phyloP scores from a whole-genome alignment of 139 green algal genomes.

The Ettlia oleoabundans region DNA sequence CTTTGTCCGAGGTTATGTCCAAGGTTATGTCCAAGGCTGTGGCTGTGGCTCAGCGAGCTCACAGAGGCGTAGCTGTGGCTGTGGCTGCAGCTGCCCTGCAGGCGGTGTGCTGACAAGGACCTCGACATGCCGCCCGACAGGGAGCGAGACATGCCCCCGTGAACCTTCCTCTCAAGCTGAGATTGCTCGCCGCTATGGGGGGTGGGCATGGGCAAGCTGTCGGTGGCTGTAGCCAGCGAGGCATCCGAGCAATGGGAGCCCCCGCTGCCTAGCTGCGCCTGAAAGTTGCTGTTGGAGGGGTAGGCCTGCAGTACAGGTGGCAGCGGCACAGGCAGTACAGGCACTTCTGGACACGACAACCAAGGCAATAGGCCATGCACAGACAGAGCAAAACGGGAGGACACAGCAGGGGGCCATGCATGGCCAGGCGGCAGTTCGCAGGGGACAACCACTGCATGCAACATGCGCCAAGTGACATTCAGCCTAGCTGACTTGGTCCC shows the following conservation, averaged over 20 bases:
- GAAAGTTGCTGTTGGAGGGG: constrained; percentile 15
- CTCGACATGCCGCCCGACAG: constrained; percentile 26
- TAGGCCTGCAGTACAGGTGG: constrained; percentile 18
- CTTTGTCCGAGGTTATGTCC: background rate
- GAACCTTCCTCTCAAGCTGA: constrained; percentile 27
- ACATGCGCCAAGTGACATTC: background rate
- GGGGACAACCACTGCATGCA: background rate
- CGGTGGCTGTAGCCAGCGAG: background rate
- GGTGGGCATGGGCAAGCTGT: no score
- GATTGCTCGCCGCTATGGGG: constrained; percentile 13
- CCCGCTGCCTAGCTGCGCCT: background rate
- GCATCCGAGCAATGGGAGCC: constrained; percentile 5
- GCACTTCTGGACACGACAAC: background rate
- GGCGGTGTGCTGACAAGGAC: constrained; percentile 4
- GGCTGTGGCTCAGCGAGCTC: background rate
- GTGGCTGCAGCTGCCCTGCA: background rate
- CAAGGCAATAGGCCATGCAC: background rate
- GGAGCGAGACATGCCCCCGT: constrained; percentile 21
- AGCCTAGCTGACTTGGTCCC: background rate
- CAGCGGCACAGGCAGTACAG: background rate
- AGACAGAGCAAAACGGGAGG: no score
- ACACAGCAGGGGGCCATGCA: no score
- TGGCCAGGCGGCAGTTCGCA: no score
- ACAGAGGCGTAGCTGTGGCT: background rate
- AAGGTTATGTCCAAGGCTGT: background rate